Conservation (phyloP, 345 rosid species). For the Salix udensis region DNA sequence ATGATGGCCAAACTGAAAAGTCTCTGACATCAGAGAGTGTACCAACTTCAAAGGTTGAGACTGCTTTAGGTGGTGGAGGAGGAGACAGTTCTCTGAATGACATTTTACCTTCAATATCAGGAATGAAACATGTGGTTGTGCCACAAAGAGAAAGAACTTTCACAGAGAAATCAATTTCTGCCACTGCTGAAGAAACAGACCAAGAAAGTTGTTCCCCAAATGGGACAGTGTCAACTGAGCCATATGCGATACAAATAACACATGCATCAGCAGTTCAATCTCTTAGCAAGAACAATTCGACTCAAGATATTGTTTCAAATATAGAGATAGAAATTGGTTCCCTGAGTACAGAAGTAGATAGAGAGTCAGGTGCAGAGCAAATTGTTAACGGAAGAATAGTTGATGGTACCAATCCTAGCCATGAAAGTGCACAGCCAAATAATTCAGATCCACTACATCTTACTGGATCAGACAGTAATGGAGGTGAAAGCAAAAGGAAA, state of each 20-base stretch:
- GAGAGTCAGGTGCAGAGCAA: constrained; percentile 23
- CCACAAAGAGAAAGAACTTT: constrained; percentile 13
- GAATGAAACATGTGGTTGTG: constrained; percentile 9
- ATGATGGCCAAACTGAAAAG: constrained; percentile 18
- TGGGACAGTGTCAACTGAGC: constrained; percentile 11
- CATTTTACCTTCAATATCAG: constrained; percentile 23
- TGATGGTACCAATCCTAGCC: constrained; percentile 19
- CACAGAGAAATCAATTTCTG: constrained; percentile 13
- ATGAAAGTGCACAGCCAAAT: constrained; percentile 20
- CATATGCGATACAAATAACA: constrained; percentile 11
- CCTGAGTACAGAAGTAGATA: constrained; percentile 11
- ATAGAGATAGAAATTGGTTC: constrained; percentile 19
- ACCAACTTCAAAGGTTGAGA: constrained; percentile 25
- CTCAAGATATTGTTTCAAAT: constrained; percentile 16
- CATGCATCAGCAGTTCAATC: constrained; percentile 19
- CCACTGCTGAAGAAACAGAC: constrained; percentile 15
- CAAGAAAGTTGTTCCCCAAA: constrained; percentile 12
- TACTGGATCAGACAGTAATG: constrained; percentile 19
- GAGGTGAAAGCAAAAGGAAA: constrained; percentile 27
- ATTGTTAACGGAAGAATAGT: constrained; percentile 11
- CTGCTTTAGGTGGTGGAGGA: constrained; percentile 22
- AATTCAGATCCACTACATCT: constrained; percentile 20
- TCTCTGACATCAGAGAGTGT: constrained; percentile 23
- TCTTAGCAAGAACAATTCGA: constrained; percentile 13
- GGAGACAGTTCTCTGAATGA: constrained; percentile 23